Conservation (phyloP, 352 stramenopile species). For the Globisporangium abappressorium region DNA sequence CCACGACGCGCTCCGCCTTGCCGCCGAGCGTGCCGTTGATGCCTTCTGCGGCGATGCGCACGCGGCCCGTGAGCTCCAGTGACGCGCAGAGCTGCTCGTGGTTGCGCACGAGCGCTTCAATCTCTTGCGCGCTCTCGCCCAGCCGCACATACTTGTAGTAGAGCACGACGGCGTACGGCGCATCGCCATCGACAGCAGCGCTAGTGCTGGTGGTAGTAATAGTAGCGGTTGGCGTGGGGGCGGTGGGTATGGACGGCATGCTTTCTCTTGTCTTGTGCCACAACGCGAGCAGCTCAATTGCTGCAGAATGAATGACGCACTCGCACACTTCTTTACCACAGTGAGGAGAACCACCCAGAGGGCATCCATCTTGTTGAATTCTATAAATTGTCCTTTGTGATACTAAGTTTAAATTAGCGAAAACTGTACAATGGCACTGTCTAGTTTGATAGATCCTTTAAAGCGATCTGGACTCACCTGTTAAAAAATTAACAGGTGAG, state of each 20-base stretch:
- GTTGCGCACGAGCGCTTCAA: constrained; percentile 30
- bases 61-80: constrained; percentile 60
- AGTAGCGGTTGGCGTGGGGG: too few relatives aligned
- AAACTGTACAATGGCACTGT: too few relatives aligned
- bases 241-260: neutral
- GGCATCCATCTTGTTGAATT: too few relatives aligned
- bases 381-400: too few relatives aligned
- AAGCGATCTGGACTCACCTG: too few relatives aligned
- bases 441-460: too few relatives aligned
- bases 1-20: constrained; percentile 30
- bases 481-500: too few relatives aligned
- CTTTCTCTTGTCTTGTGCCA: neutral
- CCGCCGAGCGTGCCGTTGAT: constrained; percentile 86
- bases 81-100: constrained; percentile 52
- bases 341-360: neutral
- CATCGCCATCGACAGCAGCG: neutral
- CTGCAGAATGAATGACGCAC: neutral
- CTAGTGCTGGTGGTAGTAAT: neutral
- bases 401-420: too few relatives aligned
- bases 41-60: constrained; percentile 78
- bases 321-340: neutral
- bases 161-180: constrained; percentile 59
- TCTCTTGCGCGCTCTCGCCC: constrained; percentile 35
- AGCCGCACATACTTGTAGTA: constrained; percentile 85
- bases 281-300: neutral